phyloP scores from a whole-genome alignment of 2,329 filamentous ascomycete genomes.

The Aspergillus neoniger region DNA sequence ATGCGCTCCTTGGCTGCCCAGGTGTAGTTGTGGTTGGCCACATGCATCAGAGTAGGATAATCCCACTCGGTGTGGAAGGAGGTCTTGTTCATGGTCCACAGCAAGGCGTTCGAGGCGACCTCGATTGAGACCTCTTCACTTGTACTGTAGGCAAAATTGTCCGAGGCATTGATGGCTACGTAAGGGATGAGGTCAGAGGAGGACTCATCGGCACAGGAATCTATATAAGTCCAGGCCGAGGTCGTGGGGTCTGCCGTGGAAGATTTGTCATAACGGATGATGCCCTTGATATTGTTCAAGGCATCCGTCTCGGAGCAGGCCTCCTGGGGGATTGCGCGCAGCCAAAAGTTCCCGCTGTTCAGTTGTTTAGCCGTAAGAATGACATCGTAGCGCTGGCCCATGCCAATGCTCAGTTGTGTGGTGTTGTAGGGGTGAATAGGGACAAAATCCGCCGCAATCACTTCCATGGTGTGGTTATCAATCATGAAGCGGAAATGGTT shows the following conservation, averaged over 20 bases:
- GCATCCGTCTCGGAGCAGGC: constrained; percentile 23
- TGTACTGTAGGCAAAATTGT: not conserved
- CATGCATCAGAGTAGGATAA: not conserved
- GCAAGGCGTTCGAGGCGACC: not conserved
- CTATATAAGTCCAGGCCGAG: constrained; percentile 21
- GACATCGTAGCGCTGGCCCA: constrained; percentile 46
- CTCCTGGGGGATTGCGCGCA: constrained; percentile 28
- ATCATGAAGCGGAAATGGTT: constrained; percentile 37
- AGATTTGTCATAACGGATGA: constrained; percentile 27
- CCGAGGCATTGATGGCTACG: constrained; percentile 20
- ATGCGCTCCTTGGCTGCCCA: not conserved
- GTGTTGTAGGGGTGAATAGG: constrained; percentile 61
- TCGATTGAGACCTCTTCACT: not conserved
- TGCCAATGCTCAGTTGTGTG: constrained; percentile 55
- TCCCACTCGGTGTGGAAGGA: not conserved
- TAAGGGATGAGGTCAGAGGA: constrained; percentile 27
- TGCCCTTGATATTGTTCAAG: constrained; percentile 25
- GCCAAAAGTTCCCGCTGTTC: constrained; percentile 46
- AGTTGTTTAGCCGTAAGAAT: constrained; percentile 47
- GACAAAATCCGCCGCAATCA: constrained; percentile 67
- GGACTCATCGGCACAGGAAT: constrained; percentile 29
- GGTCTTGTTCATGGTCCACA: not conserved
- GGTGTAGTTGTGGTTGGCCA: not conserved
- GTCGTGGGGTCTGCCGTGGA: constrained; percentile 25
- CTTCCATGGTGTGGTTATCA: constrained; percentile 63